phyloP scores from a whole-genome alignment of 257 asterid species.

The Dorcoceras hygrometricum region DNA sequence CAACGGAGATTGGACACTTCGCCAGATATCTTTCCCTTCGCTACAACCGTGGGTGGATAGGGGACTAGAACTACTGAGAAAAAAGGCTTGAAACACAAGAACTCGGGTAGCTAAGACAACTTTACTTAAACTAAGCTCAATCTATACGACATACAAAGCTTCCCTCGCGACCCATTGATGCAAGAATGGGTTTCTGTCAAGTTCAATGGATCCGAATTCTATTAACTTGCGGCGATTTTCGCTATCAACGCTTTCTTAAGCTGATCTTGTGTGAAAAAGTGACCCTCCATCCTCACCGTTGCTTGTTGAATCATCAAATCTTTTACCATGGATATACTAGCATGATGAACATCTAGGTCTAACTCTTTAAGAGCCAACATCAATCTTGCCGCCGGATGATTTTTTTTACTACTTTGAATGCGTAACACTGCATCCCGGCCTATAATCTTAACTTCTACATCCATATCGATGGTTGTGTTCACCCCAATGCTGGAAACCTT shows the following conservation, averaged over 20 bases:
- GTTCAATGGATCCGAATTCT: neutral
- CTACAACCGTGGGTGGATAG: neutral
- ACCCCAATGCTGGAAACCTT: slow-evolving; percentile 17
- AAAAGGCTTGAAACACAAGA: neutral
- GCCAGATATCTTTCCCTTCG: no score
- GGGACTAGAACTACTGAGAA: neutral
- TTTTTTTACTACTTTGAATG: slow-evolving; percentile 60
- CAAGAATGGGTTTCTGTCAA: neutral
- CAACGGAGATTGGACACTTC: neutral
- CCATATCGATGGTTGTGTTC: slow-evolving; percentile 36
- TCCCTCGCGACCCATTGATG: neutral
- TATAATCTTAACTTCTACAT: slow-evolving; percentile 67
- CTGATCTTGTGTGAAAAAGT: slow-evolving; percentile 60
- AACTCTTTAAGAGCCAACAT: slow-evolving; percentile 69
- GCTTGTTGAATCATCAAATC: slow-evolving; percentile 86
- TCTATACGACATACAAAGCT: neutral
- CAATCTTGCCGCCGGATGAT: slow-evolving; percentile 81
- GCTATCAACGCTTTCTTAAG: slow-evolving; percentile 63
- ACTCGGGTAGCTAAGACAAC: neutral
- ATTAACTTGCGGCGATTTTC: slow-evolving; percentile 41
- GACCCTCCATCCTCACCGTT: slow-evolving; percentile 75
- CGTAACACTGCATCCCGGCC: slow-evolving; percentile 76
- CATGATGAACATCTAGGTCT: slow-evolving; percentile 70
- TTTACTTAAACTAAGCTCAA: neutral
- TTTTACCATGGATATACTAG: slow-evolving; percentile 71